A percentile compares a stretch with the other conserved stretches of the same genome.
Evolutionary conservation across 345 rosid species (phyloP).

Genomic region (Leavenworthia alabamica): DNA sequence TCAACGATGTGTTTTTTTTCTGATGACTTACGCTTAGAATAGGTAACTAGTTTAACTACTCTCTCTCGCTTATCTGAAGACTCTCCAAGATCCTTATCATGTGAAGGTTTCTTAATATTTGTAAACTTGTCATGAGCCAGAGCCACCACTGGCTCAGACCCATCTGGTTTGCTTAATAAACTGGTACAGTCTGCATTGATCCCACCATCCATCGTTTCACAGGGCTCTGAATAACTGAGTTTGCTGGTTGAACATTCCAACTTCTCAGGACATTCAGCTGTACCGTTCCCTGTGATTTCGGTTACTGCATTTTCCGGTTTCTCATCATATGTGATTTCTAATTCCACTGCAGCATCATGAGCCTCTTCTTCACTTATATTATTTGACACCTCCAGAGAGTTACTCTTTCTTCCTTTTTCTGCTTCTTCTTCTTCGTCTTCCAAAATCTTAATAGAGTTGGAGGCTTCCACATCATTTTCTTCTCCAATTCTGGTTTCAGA

Average conservation of each 20-base stretch:
- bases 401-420: conserved; percentile 5
- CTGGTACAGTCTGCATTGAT: not conserved
- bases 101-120: not conserved
- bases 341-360: conserved; percentile 5
- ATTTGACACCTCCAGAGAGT: conserved; percentile 3
- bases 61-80: conserved; percentile 21
- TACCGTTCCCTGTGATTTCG: not conserved
- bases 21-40: conserved; percentile 26
- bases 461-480: conserved; percentile 8
- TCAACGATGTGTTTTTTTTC: conserved; percentile 18
- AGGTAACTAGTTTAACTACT: conserved; percentile 31
- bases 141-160: not conserved
- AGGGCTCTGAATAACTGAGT: conserved; percentile 1
- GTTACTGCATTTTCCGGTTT: conserved; percentile 9
- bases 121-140: conserved; percentile 6
- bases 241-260: not conserved
- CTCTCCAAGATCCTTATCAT: conserved; percentile 4
- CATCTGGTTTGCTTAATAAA: not conserved
- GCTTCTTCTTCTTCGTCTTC: conserved; percentile 24
- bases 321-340: conserved; percentile 21
- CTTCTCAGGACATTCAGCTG: conserved; percentile 9
- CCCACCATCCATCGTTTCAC: conserved; percentile 11
- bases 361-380: conserved; percentile 6
- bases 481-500: conserved; percentile 6
- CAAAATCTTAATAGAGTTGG: not conserved